phyloP scores from a whole-genome alignment of 2,329 filamentous ascomycete genomes.

The Paracamarosporium sp. region DNA sequence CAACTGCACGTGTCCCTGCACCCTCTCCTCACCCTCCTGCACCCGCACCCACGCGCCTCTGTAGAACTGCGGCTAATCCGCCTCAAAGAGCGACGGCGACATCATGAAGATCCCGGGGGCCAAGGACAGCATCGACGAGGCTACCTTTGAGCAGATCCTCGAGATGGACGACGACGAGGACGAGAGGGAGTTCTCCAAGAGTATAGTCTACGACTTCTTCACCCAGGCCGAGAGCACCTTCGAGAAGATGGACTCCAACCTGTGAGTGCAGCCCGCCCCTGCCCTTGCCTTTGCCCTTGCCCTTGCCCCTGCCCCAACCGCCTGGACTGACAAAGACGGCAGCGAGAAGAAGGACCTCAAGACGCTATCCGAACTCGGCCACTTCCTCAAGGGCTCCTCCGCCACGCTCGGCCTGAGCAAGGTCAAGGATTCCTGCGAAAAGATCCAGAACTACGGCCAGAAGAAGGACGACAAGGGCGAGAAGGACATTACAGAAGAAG shows the following conservation, averaged over 20 bases:
- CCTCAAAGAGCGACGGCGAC: constrained; percentile 34
- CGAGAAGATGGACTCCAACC: constrained; percentile 76
- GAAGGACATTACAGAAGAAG: constrained; percentile 68
- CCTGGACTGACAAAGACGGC: constrained; percentile 20
- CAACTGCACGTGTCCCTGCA: background rate
- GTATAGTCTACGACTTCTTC: constrained; percentile 92
- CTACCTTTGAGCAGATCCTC: constrained; percentile 91
- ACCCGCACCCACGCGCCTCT: constrained; percentile 6
- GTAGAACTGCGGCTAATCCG: constrained; percentile 13
- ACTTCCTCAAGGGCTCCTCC: constrained; percentile 97
- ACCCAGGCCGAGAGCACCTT: constrained; percentile 90
- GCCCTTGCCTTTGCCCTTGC: too few relatives aligned
- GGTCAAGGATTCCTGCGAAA: constrained; percentile 91
- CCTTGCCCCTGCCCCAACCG: constrained; percentile 6
- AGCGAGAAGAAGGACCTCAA: constrained; percentile 73
- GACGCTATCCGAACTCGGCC: constrained; percentile 82
- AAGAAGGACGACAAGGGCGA: constrained; percentile 79
- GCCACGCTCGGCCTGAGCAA: constrained; percentile 90
- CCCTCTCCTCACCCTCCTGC: background rate
- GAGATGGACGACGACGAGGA: constrained; percentile 96
- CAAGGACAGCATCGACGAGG: constrained; percentile 76
- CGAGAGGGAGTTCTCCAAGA: constrained; percentile 84
- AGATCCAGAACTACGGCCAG: constrained; percentile 92
- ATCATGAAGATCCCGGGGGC: constrained; percentile 64
- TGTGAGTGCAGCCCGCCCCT: constrained; percentile 71